Conservation (phyloP, 1,284 basidiomycete species). For the Pseudozyma hubeiensis region DNA sequence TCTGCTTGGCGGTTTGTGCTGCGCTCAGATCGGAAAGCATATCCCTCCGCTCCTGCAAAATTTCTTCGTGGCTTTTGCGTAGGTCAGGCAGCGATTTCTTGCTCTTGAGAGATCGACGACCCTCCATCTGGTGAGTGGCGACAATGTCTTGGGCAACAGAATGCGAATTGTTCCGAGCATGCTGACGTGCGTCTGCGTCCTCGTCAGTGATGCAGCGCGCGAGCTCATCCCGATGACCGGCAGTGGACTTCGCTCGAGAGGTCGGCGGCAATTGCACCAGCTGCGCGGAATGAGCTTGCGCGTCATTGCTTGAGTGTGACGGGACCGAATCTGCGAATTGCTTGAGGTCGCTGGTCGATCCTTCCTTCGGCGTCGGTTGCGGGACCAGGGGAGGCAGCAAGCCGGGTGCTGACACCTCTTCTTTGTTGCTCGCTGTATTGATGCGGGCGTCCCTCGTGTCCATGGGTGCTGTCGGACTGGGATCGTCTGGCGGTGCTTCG, state of each 20-base stretch:
- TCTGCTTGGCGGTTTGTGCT: not conserved
- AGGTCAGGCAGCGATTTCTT: slow-evolving; percentile 87
- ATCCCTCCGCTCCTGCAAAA: slow-evolving; percentile 60
- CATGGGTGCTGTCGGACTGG: not conserved
- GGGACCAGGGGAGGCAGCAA: slow-evolving; percentile 35
- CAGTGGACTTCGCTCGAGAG: not conserved
- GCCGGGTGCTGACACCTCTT: slow-evolving; percentile 1
- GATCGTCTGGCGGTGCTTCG: not conserved
- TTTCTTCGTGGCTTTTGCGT: slow-evolving; percentile 73
- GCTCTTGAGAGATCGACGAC: slow-evolving; percentile 39
- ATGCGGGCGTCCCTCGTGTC: not conserved
- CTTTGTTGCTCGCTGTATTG: not conserved
- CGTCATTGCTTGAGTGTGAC: not conserved
- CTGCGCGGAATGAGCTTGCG: not conserved
- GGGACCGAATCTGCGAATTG: not conserved
- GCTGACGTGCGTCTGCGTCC: slow-evolving; percentile 21
- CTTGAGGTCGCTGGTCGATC: not conserved
- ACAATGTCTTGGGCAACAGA: slow-evolving; percentile 43
- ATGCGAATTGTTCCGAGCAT: slow-evolving; percentile 57
- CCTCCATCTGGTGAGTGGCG: slow-evolving; percentile 30
- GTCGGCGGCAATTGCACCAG: not conserved
- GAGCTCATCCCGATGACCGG: not conserved
- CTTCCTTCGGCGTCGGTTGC: not conserved
- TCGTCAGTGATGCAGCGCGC: not conserved
- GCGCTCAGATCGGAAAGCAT: slow-evolving; percentile 12